Evolutionary conservation across 1,139 yeast species (phyloP).

Genomic region (Diutina scorzettiae): DNA sequence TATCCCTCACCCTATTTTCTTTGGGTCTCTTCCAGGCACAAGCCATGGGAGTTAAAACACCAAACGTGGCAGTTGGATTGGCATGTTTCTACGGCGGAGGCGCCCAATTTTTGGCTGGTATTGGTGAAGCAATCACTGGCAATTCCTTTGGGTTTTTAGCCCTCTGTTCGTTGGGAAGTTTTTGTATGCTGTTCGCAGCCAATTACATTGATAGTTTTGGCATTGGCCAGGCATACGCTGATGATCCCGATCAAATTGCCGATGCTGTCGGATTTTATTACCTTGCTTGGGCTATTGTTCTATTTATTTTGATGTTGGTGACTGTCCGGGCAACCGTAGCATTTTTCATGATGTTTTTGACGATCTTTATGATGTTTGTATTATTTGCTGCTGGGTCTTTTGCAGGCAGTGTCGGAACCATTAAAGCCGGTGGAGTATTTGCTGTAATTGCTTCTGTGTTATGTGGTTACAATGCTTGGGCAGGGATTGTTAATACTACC

Average conservation of each 20-base stretch:
- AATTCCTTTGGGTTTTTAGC: slow-evolving; percentile 59
- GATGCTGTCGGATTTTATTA: slow-evolving; percentile 50
- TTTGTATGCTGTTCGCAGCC: slow-evolving; percentile 60
- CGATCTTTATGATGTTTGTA: slow-evolving; percentile 42
- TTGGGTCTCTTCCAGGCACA: slow-evolving; percentile 37
- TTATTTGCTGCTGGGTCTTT: slow-evolving; percentile 47
- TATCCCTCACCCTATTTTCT: slow-evolving; percentile 38
- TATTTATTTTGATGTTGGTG: slow-evolving; percentile 43
- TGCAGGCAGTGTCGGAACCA: slow-evolving; percentile 29
- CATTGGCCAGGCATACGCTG: slow-evolving; percentile 37
- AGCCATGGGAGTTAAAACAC: slow-evolving; percentile 39
- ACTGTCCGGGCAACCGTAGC: slow-evolving; percentile 59
- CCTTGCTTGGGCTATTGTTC: slow-evolving; percentile 57
- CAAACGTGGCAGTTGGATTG: slow-evolving; percentile 35
- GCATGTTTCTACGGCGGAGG: slow-evolving; percentile 50
- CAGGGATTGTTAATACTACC: slow-evolving; percentile 26
- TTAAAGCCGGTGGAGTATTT: slow-evolving; percentile 62
- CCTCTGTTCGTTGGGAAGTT: slow-evolving; percentile 62
- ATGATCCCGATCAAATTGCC: slow-evolving; percentile 27
- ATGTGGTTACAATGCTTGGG: slow-evolving; percentile 47
- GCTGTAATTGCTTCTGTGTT: slow-evolving; percentile 48
- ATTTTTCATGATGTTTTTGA: slow-evolving; percentile 39
- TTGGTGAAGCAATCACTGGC: slow-evolving; percentile 52
- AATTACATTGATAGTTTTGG: slow-evolving; percentile 46
- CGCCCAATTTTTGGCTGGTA: slow-evolving; percentile 52